Evolutionary conservation across 768 basidiomycete genomes (phyloP), one percentile per base, ranked within the genome.

Genomic region (Tylopilus plumbeoviolaceoides): DNA sequence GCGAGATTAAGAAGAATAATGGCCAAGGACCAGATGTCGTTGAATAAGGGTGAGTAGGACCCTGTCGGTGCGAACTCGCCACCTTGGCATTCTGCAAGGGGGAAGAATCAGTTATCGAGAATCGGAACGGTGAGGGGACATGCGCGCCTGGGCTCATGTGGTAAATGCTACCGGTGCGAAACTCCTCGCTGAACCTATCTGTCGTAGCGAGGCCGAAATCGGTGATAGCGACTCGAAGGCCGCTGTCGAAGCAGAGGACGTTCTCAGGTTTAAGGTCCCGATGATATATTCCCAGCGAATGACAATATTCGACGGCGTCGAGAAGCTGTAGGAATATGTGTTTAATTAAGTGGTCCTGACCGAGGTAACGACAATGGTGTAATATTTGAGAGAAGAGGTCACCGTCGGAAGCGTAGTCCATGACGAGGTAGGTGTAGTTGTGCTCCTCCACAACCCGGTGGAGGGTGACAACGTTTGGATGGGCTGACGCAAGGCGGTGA

Each of bases 221-320:
- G 35, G 94, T 95, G 57, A 98, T 81, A 47, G 90, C 85, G 48
- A 97, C 81, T 47, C 82, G 78, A 58, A 78, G 75, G 44, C 93
- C 94, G 57, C 79, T 71, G 67, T 86, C 79, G 74, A 86, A 88
- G 70, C 92, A 95, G 43, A 98, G 76, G 52, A 97, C 83, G 68
- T 91, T 97, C 75, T 99, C 95, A 5, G 95, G 95, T 76, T 98
- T 99, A 65, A 99, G 75, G 69, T 98, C 95, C 42, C 95, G 89
- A 69, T 98, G 95, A 74, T 90, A 95, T 63, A 99, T 92, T 42
- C 91, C 91, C 44, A 89, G 75, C 18, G 81, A 81, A 70, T 99
- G 95, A 70, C 92, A 94, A 70, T 94, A 89, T 61, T 92, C 87
- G 64, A 98, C 89, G 7, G 92, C 91, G 63, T 95, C 92, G 60